These are phyloP conservation scores for Phoma sp. DNA, from an alignment of 2,329 filamentous ascomycete genomes.

Conservation along the genomic window DNA sequence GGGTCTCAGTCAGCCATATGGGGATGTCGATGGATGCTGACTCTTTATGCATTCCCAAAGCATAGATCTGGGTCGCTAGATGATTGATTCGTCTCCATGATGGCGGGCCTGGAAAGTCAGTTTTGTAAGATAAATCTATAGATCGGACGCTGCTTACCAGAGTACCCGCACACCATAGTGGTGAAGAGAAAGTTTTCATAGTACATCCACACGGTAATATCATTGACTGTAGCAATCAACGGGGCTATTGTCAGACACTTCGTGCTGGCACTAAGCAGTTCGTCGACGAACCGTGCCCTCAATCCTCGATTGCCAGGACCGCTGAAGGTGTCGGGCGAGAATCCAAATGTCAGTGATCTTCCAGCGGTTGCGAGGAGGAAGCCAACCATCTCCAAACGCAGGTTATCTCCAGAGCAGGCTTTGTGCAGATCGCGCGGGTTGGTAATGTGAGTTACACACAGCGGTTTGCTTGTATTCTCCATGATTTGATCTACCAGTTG, in stretches of 20 bases:
- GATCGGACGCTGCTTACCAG: slow-evolving; percentile 31
- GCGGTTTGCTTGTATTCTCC: slow-evolving; percentile 37
- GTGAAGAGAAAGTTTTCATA: slow-evolving; percentile 49
- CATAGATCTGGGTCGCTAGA: slow-evolving; percentile 40
- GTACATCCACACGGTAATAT: slow-evolving; percentile 46
- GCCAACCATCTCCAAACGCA: slow-evolving; percentile 52
- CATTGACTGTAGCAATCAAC: slow-evolving; percentile 50
- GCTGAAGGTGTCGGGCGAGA: slow-evolving; percentile 29
- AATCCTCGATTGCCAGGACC: slow-evolving; percentile 24
- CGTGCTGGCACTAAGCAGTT: slow-evolving; percentile 47
- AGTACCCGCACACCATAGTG: slow-evolving; percentile 46
- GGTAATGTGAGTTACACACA: slow-evolving; percentile 32
- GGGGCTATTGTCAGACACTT: slow-evolving; percentile 49
- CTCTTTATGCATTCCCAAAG: slow-evolving; percentile 44
- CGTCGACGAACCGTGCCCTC: slow-evolving; percentile 36
- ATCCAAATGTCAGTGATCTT: slow-evolving; percentile 37
- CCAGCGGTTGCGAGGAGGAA: slow-evolving; percentile 50
- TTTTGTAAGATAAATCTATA: background rate
- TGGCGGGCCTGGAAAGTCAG: slow-evolving; percentile 30
- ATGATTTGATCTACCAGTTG: slow-evolving; percentile 36
- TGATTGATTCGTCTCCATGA: slow-evolving; percentile 45
- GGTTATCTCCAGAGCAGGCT: slow-evolving; percentile 47
- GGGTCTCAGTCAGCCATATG: slow-evolving; percentile 38
- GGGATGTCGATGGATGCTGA: slow-evolving; percentile 33
- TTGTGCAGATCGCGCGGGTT: slow-evolving; percentile 48